Percentiles rank a stretch among this genome's conserved stretches.
These are phyloP conservation scores for Remersonia thermophila DNA, from an alignment of 2,329 filamentous ascomycete genomes.

Conservation along the genomic window DNA sequence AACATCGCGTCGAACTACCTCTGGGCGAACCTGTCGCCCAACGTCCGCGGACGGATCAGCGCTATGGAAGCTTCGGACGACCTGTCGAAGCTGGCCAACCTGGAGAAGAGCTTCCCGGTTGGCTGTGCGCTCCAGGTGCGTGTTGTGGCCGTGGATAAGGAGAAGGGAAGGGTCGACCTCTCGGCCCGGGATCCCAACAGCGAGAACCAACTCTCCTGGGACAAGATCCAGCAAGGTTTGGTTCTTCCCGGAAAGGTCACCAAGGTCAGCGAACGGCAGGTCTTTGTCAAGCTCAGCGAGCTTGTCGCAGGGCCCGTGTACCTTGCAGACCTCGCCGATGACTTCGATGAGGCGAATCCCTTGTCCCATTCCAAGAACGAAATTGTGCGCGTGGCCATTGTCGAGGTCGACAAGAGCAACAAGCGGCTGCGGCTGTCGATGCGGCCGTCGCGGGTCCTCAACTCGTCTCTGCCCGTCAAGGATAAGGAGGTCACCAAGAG, in stretches of 20 bases:
- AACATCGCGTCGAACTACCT: slow-evolving; percentile 68
- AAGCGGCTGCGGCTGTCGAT: slow-evolving; percentile 74
- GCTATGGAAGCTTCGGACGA: slow-evolving; percentile 81
- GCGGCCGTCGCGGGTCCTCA: slow-evolving; percentile 78
- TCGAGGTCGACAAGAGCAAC: slow-evolving; percentile 68
- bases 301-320: slow-evolving; percentile 67
- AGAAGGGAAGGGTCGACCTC: slow-evolving; percentile 68
- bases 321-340: slow-evolving; percentile 72
- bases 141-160: slow-evolving; percentile 60
- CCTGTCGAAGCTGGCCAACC: slow-evolving; percentile 61
- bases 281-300: slow-evolving; percentile 78
- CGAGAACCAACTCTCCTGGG: slow-evolving; percentile 49
- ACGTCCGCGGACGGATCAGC: slow-evolving; percentile 71
- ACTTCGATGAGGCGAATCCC: slow-evolving; percentile 71
- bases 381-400: slow-evolving; percentile 74
- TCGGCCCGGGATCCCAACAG: slow-evolving; percentile 56
- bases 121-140: slow-evolving; percentile 78
- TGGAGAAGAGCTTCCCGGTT: slow-evolving; percentile 71
- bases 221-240: slow-evolving; percentile 64
- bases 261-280: slow-evolving; percentile 69
- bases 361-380: slow-evolving; percentile 70
- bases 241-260: slow-evolving; percentile 74
- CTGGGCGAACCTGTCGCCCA: slow-evolving; percentile 86
- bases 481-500: slow-evolving; percentile 66
- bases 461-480: slow-evolving; percentile 66